These are phyloP conservation scores for Echeveria elegans DNA, from an alignment of 164 flowering plant species.

Conservation along the genomic window DNA sequence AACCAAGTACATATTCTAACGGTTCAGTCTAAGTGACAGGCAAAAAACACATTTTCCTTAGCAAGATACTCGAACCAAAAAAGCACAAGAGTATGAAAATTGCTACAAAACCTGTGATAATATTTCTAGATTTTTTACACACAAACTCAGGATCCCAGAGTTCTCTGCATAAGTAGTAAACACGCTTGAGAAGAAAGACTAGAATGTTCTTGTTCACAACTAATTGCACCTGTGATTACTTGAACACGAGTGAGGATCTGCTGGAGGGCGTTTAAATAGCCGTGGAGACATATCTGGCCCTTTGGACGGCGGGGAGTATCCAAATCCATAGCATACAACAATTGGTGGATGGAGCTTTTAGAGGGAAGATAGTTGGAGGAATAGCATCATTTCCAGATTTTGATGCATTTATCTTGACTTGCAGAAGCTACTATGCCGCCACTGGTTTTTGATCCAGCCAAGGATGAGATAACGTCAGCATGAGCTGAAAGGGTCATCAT, in stretches of 20 bases:
- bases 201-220: neutral
- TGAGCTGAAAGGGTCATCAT: slow-evolving; percentile 66
- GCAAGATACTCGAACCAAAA: neutral
- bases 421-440: slow-evolving; percentile 67
- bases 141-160: neutral
- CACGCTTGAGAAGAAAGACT: neutral
- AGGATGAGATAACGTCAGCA: slow-evolving; percentile 42
- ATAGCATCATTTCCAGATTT: slow-evolving; percentile 57
- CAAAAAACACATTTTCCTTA: neutral
- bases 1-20: too few species aligned
- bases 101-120: neutral
- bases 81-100: too few species aligned
- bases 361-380: neutral
- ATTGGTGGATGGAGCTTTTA: neutral
- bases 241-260: neutral
- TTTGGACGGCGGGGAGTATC: neutral
- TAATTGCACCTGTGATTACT: neutral
- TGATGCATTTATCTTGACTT: slow-evolving; percentile 65
- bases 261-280: neutral
- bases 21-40: neutral
- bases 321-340: neutral
- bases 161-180: neutral
- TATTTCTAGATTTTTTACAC: neutral
- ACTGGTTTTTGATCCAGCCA: slow-evolving; percentile 44
- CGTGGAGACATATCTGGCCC: neutral